Base-by-base conservation (phyloP, 371 early-diverging fungal genomes). In the Apophysomyces elegans region DNA sequence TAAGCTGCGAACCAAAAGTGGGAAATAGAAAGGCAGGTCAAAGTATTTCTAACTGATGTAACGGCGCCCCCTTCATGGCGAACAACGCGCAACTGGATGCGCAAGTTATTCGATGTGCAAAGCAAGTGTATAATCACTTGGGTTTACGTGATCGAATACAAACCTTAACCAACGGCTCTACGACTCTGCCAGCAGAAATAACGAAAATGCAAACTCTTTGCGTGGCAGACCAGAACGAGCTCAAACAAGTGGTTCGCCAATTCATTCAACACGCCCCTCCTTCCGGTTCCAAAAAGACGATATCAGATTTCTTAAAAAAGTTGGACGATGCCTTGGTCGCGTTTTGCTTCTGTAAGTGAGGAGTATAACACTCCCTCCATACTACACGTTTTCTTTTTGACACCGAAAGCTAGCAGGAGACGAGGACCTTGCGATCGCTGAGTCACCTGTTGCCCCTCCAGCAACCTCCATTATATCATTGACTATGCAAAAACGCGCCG, bases 51-150 rank as follows among this genome's bases (percentile, higher is more conserved):
- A 45, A 45, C 46, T 7, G 5, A 45, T 45, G 46, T 45, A 45
- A 13, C 46, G 32, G 2, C 32, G 32, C 32, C 32, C 32, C 32
- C 46, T n/a, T 21, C 54, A 50, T 50, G 54, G 54, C n/a, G 5
- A 16, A 38, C n/a, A 32, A 18, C 32, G 62, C 66, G n/a, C 35
- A 41, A 26, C 62, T 59, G 21, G 64, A 61, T n/a, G 21, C 4
- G 14, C 65, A 65, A 37, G 70, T 70, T 8, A 46, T 65, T 8
- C 70, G 75, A 14, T 66, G 72, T 44, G 70, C 69, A 9, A 80
- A 80, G 38, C 75, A 75, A 57, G 58, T 80, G 3, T 80, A 80
- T 50, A 65, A 69, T n/a, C 75, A 80, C 46, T 63, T 80, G 7
- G 66, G 67, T 11, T 35, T 77, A 7, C 65, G 67, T 58, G 67